Percentiles rank a stretch among this genome's conserved stretches.
These are phyloP conservation scores for Polychaeton citri DNA, from an alignment of 2,329 filamentous ascomycete genomes.

Conservation along the genomic window DNA sequence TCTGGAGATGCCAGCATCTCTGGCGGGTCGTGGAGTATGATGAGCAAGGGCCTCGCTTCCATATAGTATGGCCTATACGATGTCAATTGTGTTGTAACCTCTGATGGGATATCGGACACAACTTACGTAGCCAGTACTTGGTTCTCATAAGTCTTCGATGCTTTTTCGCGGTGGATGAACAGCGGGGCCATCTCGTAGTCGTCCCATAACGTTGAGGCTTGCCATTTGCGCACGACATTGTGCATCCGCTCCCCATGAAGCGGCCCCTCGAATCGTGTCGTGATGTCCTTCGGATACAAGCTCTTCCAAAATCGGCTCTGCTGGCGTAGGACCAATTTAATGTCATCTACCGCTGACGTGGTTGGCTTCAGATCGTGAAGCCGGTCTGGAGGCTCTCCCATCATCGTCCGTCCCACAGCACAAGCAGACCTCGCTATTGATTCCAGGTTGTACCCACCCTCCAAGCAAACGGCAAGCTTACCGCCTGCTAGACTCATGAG, in stretches of 20 bases:
- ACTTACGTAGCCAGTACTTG: slow-evolving; percentile 67
- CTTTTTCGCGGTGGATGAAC: slow-evolving; percentile 60
- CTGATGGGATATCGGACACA: slow-evolving; percentile 1
- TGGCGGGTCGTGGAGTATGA: slow-evolving; percentile 70
- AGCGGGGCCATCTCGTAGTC: slow-evolving; percentile 68
- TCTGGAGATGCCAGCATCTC: slow-evolving; percentile 29
- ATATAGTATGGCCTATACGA: slow-evolving; percentile 47
- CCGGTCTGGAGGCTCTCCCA: slow-evolving; percentile 78
- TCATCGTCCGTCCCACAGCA: slow-evolving; percentile 80
- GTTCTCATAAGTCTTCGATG: slow-evolving; percentile 67
- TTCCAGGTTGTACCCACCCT: slow-evolving; percentile 87
- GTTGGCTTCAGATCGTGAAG: slow-evolving; percentile 34
- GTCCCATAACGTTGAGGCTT: slow-evolving; percentile 57
- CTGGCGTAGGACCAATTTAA: slow-evolving; percentile 43
- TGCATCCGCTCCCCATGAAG: slow-evolving; percentile 51
- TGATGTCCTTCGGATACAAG: slow-evolving; percentile 53
- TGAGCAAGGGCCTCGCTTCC: slow-evolving; percentile 52
- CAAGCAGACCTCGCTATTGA: slow-evolving; percentile 89
- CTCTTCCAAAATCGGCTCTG: slow-evolving; percentile 72
- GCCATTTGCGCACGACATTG: slow-evolving; percentile 66
- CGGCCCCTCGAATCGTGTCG: slow-evolving; percentile 16
- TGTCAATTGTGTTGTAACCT: slow-evolving; percentile 8
- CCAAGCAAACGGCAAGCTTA: slow-evolving; percentile 81
- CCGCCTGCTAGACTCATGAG: slow-evolving; percentile 87
- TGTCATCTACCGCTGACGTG: slow-evolving; percentile 39